Conservation (phyloP, 2,329 filamentous ascomycete species). For the Sclerotiophoma versabilis region DNA sequence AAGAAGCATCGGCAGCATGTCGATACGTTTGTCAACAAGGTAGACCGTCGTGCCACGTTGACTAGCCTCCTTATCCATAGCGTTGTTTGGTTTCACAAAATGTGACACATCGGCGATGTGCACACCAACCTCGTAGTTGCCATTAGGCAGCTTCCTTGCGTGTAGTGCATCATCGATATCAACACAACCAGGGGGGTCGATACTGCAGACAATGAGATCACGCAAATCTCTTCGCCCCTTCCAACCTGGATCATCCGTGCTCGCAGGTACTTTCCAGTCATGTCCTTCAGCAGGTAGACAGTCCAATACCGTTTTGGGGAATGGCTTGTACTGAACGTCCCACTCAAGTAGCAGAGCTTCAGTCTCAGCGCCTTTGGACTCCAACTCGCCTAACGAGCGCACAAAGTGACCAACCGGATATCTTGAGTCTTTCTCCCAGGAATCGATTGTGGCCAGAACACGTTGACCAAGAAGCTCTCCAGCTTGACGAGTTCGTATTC, state of each 20-base stretch:
- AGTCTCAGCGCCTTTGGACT: constrained; percentile 97
- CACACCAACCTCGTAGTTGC: constrained; percentile 94
- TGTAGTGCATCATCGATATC: constrained; percentile 98
- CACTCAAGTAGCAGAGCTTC: constrained; percentile 93
- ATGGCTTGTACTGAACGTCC: constrained; percentile 96
- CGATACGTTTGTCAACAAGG: constrained; percentile 97
- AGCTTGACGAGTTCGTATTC: constrained; percentile 88
- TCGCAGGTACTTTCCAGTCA: constrained; percentile 89
- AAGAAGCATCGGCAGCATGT: constrained; percentile 97
- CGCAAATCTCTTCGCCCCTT: constrained; percentile 82
- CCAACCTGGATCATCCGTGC: constrained; percentile 84
- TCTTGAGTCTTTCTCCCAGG: constrained; percentile 91
- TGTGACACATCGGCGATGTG: constrained; percentile 99
- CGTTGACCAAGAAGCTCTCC: constrained; percentile 89
- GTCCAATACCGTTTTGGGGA: constrained; percentile 93
- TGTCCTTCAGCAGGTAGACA: constrained; percentile 92
- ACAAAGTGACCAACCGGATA: constrained; percentile 95
- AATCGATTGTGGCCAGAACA: constrained; percentile 90
- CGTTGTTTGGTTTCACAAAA: constrained; percentile 95
- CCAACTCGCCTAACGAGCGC: constrained; percentile 87
- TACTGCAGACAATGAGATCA: constrained; percentile 90
- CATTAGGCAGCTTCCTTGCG: constrained; percentile 82
- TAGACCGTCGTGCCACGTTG: constrained; percentile 96
- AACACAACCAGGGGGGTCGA: constrained; percentile 93
- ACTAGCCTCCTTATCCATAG: constrained; percentile 96